Percentiles rank a stretch among this genome's conserved stretches.
Conservation (phyloP, 2,329 filamentous ascomycete genomes). For the Pseudocercospora vitis region DNA sequence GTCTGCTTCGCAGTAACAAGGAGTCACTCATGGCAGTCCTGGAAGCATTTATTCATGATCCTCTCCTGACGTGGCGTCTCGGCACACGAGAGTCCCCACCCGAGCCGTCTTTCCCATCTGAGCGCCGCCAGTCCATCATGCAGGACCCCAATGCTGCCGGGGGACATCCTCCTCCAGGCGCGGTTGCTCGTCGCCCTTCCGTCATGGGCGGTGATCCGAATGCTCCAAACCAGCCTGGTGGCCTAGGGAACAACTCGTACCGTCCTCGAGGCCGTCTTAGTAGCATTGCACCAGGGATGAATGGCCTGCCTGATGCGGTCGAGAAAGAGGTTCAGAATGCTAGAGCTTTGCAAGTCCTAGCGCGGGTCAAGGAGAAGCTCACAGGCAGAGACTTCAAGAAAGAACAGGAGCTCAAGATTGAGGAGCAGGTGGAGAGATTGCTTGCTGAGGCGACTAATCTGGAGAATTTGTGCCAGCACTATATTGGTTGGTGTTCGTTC, state of each 20-base stretch:
- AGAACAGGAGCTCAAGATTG: slow-evolving; percentile 78
- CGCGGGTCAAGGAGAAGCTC: slow-evolving; percentile 90
- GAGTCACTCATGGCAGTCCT: slow-evolving; percentile 97
- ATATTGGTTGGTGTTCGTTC: slow-evolving; percentile 98
- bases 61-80: slow-evolving; percentile 95
- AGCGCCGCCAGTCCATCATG: slow-evolving; percentile 61
- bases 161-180: neutral
- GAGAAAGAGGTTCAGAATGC: slow-evolving; percentile 84
- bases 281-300: slow-evolving; percentile 34
- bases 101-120: slow-evolving; percentile 59
- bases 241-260: slow-evolving; percentile 31
- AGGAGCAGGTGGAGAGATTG: slow-evolving; percentile 89
- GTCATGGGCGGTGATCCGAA: slow-evolving; percentile 37
- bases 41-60: slow-evolving; percentile 99
- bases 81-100: slow-evolving; percentile 62
- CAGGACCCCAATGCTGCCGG: slow-evolving; percentile 41
- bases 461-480: slow-evolving; percentile 97
- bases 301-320: slow-evolving; percentile 24
- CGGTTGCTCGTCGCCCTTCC: slow-evolving; percentile 32
- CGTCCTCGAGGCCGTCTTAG: slow-evolving; percentile 13
- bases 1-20: slow-evolving; percentile 93
- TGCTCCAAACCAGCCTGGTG: slow-evolving; percentile 33
- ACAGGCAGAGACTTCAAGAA: slow-evolving; percentile 90
- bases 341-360: slow-evolving; percentile 84
- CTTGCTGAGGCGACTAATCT: slow-evolving; percentile 94